Evolutionary conservation across 2,329 filamentous ascomycete species (phyloP), one percentile per base, ranked within the genome.

Genomic region (Allantophomopsis lycopodina): DNA sequence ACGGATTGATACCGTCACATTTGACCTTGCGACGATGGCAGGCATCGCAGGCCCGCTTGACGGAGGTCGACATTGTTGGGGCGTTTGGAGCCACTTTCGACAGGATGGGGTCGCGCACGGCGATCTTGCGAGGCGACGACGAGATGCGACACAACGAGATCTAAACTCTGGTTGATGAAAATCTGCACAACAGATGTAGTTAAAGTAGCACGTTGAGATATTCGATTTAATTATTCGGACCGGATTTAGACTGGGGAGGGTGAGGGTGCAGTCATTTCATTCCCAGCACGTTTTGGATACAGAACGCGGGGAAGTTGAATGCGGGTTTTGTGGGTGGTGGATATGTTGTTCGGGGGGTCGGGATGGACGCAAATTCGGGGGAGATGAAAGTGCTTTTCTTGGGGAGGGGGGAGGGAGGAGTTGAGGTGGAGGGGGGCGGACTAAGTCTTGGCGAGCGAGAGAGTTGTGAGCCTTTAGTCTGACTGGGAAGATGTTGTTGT

Each of bases 1-100:
- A 86, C 15, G 80, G 79, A 50, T 77, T 77, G 54, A 75, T 64
- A 42, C 78, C 77, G 53, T 83, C 77, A 55, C 79, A 83, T 57
- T 81, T 83, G 55, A 83, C 79, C 59, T 83, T 83, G 57, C 79
- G 73, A 47, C 77, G 75, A 64, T 83, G 79, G 56, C 79, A 83
- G 51, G 77, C 78, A 57, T 83, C 79, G 62, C 79, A 83, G 43
- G 79, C 79, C 54, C 76, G 62, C 47, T 67, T 67, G 32, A 66
- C 60, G 23, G 62, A 56, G 35, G 54, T 48, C 42, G 54, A 53
- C 47, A 54, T 52, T 40, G 44, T 32, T n/a, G 23, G 32, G 32
- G 16, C 16, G 32, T 34, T 28, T 28, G 23, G 23, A 28, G 23
- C 23, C 23, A 28, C 23, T 28, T 28, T 28, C 35, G 14, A 20